Evolutionary conservation across 345 rosid species (phyloP).

Genomic region (Eucalyptus cladocalyx): DNA sequence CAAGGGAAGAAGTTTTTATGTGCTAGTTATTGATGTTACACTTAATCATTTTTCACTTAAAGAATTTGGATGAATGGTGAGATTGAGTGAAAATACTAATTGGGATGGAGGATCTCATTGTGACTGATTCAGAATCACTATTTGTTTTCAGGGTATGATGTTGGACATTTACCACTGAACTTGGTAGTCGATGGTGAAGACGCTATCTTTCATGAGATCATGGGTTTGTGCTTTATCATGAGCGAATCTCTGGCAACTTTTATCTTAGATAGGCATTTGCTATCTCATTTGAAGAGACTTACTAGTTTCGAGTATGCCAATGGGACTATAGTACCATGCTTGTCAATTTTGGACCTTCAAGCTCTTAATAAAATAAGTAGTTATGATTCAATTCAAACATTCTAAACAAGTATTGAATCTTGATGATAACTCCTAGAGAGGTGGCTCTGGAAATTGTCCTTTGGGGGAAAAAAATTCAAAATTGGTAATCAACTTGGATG

Average conservation of each 20-base stretch:
- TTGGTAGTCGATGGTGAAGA: background rate
- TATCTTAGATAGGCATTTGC: background rate
- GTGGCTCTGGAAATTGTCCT: background rate
- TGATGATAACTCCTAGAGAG: background rate
- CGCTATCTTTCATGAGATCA: background rate
- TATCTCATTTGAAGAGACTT: background rate
- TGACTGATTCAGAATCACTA: background rate
- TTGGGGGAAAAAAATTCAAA: background rate
- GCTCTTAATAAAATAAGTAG: background rate
- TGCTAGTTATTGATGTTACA: background rate
- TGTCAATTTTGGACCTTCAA: background rate
- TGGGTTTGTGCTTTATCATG: background rate
- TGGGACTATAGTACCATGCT: background rate
- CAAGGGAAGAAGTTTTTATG: background rate
- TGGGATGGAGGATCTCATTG: background rate
- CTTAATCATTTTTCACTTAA: background rate
- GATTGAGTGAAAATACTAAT: background rate
- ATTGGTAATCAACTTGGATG: background rate
- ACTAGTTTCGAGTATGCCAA: background rate
- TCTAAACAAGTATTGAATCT: background rate
- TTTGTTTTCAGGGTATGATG: background rate
- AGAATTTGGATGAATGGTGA: background rate
- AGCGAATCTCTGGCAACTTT: fast-evolving
- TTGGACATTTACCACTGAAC: background rate
- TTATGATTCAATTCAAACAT: background rate